These are phyloP conservation scores for Sclerotinia subarctica DNA, from an alignment of 2,329 filamentous ascomycete species.

Conservation along the genomic window DNA sequence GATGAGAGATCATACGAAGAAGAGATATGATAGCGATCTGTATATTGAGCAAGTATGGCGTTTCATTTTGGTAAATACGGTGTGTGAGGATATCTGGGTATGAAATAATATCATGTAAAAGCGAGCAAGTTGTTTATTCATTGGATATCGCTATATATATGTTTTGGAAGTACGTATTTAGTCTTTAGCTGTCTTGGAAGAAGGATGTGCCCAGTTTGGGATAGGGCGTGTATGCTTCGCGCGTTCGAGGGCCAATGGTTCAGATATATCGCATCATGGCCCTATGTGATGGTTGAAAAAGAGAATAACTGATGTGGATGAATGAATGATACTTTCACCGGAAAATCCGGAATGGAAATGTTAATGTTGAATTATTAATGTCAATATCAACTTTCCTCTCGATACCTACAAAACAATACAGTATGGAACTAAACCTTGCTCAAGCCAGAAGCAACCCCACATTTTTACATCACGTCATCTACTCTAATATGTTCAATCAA, in stretches of 20 bases:
- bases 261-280: no score
- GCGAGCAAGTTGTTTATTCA: neutral
- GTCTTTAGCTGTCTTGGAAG: neutral
- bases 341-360: no score
- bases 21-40: neutral
- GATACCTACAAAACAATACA: no score
- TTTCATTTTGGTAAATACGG: neutral
- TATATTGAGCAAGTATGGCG: constrained; percentile 1
- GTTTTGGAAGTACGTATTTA: neutral
- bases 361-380: no score
- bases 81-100: neutral
- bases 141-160: neutral
- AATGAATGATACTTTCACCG: no score
- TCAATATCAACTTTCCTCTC: no score
- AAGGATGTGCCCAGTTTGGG: constrained; percentile 1
- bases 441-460: no score
- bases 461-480: no score
- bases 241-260: neutral
- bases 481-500: no score
- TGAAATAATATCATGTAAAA: neutral
- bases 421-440: no score
- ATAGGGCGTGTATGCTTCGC: neutral
- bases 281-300: no score
- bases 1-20: neutral
- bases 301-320: no score